phyloP scores from a whole-genome alignment of 352 stramenopile species.

The Pythium periplocum region DNA sequence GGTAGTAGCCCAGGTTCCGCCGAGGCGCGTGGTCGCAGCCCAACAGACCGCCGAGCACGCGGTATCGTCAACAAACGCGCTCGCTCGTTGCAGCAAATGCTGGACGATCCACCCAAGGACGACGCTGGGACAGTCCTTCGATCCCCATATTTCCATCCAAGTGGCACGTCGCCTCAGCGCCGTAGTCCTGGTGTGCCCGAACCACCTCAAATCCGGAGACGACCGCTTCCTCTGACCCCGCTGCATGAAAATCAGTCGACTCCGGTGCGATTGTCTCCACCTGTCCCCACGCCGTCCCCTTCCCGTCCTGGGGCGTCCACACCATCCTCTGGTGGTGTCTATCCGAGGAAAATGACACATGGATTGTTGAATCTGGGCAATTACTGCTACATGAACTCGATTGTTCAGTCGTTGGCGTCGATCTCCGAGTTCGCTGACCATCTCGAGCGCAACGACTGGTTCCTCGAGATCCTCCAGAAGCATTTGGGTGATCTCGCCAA shows the following conservation, averaged over 20 bases:
- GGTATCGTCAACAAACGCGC: conserved; percentile 64
- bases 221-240: background rate
- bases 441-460: conserved; percentile 47
- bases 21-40: too few relatives aligned
- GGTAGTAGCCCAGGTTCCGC: background rate
- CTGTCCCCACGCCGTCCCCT: background rate
- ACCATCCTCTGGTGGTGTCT: background rate
- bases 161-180: background rate
- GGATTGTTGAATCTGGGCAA: conserved; percentile 94
- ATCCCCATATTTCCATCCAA: conserved; percentile 16
- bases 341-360: conserved; percentile 40
- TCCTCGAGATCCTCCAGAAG: conserved; percentile 55
- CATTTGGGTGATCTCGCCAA: conserved; percentile 24
- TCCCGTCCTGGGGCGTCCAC: background rate
- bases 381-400: conserved; percentile 94
- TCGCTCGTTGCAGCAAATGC: conserved; percentile 67
- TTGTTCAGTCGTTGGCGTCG: conserved; percentile 79
- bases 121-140: conserved; percentile 20
- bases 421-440: conserved; percentile 56
- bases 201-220: background rate
- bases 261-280: too few relatives aligned
- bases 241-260: background rate
- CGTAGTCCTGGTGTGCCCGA: background rate
- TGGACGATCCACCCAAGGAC: conserved; percentile 51
- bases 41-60: conserved; percentile 1